Conservation (phyloP, 2,329 filamentous ascomycete genomes). For the Aureobasidium zeae region DNA sequence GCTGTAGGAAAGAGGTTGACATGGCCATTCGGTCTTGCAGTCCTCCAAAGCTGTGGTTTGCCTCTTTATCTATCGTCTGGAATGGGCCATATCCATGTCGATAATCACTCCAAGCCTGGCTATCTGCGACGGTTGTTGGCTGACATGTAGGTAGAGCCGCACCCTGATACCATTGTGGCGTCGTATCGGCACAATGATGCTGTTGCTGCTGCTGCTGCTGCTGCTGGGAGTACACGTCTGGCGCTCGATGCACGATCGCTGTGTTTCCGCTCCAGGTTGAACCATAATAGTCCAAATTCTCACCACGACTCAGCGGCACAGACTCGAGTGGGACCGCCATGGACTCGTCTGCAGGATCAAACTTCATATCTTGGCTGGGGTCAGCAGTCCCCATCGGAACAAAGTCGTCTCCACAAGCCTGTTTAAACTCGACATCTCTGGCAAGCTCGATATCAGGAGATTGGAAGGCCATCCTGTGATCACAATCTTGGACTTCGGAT, state of each 20-base stretch:
- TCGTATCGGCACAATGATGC: neutral
- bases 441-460: neutral
- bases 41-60: neutral
- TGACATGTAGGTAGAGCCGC: neutral
- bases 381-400: neutral
- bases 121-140: neutral
- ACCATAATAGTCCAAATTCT: constrained; percentile 1
- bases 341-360: constrained; percentile 7
- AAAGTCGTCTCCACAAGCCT: neutral
- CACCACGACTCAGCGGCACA: neutral
- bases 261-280: neutral
- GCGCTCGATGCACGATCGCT: neutral
- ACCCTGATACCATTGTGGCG: neutral
- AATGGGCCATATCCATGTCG: constrained; percentile 3
- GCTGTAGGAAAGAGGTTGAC: neutral
- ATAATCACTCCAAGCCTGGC: constrained; percentile 1
- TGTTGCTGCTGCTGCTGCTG: too few species aligned
- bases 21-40: constrained; percentile 7
- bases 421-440: constrained; percentile 3
- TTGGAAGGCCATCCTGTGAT: neutral
- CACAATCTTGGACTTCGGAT: neutral
- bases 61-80: neutral
- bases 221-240: constrained; percentile 6
- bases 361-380: constrained; percentile 2
- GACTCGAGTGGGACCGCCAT: neutral